These are phyloP conservation scores for Fraxinus sp. DNA, from an alignment of 305 asterid genomes.

Conservation along the genomic window DNA sequence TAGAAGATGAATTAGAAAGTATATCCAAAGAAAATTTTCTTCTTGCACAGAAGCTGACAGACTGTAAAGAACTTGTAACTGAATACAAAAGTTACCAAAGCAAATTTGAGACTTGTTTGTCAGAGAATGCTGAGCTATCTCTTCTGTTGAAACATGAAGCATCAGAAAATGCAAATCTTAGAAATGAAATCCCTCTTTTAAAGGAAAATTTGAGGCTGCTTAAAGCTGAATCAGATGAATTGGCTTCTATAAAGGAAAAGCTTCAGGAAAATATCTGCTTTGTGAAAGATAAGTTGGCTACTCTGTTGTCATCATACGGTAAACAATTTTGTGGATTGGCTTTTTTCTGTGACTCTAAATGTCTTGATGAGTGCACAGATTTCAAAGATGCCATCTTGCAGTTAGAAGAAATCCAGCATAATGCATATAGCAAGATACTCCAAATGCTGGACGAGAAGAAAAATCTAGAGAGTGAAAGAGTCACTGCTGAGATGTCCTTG, in stretches of 20 bases:
- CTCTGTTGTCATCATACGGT: slow-evolving; percentile 47
- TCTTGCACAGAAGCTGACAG: slow-evolving; percentile 58
- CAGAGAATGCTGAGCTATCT: slow-evolving; percentile 64
- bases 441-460: slow-evolving; percentile 66
- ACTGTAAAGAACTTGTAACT: slow-evolving; percentile 38
- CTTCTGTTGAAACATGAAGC: slow-evolving; percentile 53
- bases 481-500: slow-evolving; percentile 53
- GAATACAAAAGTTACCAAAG: slow-evolving; percentile 45
- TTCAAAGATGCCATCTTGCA: slow-evolving; percentile 47
- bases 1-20: slow-evolving; percentile 59
- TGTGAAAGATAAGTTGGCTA: slow-evolving; percentile 50
- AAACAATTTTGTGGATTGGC: slow-evolving; percentile 32
- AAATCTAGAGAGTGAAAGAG: slow-evolving; percentile 58
- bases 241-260: slow-evolving; percentile 54
- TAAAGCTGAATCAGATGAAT: slow-evolving; percentile 51
- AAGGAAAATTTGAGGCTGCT: slow-evolving; percentile 45
- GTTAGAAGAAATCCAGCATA: slow-evolving; percentile 67
- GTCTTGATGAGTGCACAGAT: slow-evolving; percentile 38
- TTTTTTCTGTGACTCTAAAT: slow-evolving; percentile 26
- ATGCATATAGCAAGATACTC: slow-evolving; percentile 39
- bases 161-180: slow-evolving; percentile 47
- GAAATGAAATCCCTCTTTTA: slow-evolving; percentile 48
- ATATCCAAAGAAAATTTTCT: slow-evolving; percentile 53
- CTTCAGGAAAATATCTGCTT: slow-evolving; percentile 48
- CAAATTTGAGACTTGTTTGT: slow-evolving; percentile 62